Evolutionary conservation across 352 stramenopile species (phyloP), one percentile per base, ranked within the genome.

Genomic region (Phytophthora multivora): DNA sequence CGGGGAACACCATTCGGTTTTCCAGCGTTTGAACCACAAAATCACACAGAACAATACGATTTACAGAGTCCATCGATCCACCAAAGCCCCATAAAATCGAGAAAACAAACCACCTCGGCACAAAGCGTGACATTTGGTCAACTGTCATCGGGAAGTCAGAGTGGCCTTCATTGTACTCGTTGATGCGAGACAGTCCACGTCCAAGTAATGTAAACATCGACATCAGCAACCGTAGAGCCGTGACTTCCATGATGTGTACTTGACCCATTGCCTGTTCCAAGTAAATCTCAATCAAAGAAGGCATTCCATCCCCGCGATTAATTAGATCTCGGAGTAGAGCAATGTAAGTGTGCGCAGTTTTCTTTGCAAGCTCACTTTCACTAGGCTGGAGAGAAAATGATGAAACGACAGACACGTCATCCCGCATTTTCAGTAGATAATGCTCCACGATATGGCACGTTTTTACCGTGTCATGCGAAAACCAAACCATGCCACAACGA

Each of bases 401-500:
- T 9, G 73, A 79, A 38, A 85, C 53, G 2, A 75, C 66, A 19
- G 84, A 88, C n/a, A 83, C 48, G 26, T 93, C 85, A 47, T 88
- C 73, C 0, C 71, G 73, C 31, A 93, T 93, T 55, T 80, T 86
- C 23, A 86, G 70, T 42, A 96, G 58, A 68, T 91, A 92, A 39
- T 95, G 83, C 54, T 95, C 85, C 6, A 95, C 81, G 16, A 99
- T 98, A 63, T 98, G 89, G 12, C 65, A 72, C 21, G 89, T 93
- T 35, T 97, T 90, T 47, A 99, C 86, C 11, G 94, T 99, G 43
- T 98, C 96, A 26, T 96, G 81, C 26, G 94, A 98, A 67, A 99
- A 99, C 97, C 97, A 99, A 26, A 99, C 93, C 97, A 99, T 99
- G 19, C 98, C 98, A 69, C 98, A 99, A 48, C 98, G 95, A 88